Evolutionary conservation across 257 asterid genomes (phyloP).

Genomic region (Solanum microdontum): DNA sequence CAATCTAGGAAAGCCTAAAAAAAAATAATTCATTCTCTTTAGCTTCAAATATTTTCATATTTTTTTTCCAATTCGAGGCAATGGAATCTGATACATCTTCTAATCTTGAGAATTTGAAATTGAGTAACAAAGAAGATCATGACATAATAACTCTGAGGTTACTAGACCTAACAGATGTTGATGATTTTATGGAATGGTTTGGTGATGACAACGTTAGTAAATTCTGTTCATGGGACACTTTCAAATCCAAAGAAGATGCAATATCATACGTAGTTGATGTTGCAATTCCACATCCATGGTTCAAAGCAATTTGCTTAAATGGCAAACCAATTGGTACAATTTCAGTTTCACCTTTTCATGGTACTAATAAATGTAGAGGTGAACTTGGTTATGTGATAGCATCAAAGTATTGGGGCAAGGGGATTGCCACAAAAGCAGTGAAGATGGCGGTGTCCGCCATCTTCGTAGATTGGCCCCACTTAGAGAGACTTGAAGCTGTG

Average conservation of each 20-base stretch:
- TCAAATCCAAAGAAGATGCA: slow-evolving; percentile 44
- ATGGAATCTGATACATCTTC: background rate
- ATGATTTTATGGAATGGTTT: slow-evolving; percentile 42
- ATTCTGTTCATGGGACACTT: slow-evolving; percentile 58
- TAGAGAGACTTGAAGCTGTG: slow-evolving; percentile 70
- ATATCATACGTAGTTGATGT: slow-evolving; percentile 8
- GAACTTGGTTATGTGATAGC: slow-evolving; percentile 61
- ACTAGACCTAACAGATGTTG: slow-evolving; percentile 45
- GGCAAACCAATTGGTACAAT: slow-evolving; percentile 43
- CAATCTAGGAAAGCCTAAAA: background rate
- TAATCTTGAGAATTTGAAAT: background rate
- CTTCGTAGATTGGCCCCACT: slow-evolving; percentile 57
- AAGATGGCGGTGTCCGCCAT: slow-evolving; percentile 44
- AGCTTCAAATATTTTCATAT: background rate
- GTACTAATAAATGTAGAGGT: slow-evolving; percentile 40
- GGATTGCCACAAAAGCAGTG: slow-evolving; percentile 67
- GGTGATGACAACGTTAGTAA: slow-evolving; percentile 52
- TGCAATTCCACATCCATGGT: slow-evolving; percentile 45
- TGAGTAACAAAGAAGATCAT: background rate
- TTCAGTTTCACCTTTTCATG: slow-evolving; percentile 30
- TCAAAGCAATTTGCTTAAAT: slow-evolving; percentile 42
- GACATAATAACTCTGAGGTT: slow-evolving; percentile 40
- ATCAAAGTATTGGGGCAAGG: slow-evolving; percentile 72
- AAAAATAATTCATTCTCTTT: background rate
- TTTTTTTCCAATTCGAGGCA: background rate